These are phyloP conservation scores for Penicillium desertorum DNA, from an alignment of 495 filamentous ascomycete species.

Conservation along the genomic window DNA sequence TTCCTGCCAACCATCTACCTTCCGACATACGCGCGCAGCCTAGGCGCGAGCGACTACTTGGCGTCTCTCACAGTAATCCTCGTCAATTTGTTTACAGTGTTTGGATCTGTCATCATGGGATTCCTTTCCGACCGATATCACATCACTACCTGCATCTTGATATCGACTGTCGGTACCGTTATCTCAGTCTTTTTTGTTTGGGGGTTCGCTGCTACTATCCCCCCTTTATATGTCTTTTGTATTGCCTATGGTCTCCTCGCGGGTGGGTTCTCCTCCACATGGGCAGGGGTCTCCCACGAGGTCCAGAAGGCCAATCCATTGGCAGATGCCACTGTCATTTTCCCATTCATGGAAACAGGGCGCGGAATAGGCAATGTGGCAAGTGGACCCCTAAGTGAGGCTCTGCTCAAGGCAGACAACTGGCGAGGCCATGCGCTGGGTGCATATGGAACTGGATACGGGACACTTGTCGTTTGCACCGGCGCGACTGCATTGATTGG, in stretches of 20 bases:
- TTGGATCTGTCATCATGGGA: constrained; percentile 57
- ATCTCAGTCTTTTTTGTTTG: constrained; percentile 61
- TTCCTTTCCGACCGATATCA: constrained; percentile 55
- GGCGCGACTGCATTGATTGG: constrained; percentile 42
- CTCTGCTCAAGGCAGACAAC: constrained; percentile 21
- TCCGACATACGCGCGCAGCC: constrained; percentile 40
- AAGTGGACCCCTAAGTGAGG: constrained; percentile 53
- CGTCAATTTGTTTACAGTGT: constrained; percentile 50
- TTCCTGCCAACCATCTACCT: constrained; percentile 32
- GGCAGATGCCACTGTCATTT: constrained; percentile 53
- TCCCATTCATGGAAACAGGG: constrained; percentile 57
- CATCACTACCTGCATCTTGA: constrained; percentile 53
- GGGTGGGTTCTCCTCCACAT: constrained; percentile 54
- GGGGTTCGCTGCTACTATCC: constrained; percentile 45
- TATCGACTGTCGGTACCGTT: constrained; percentile 55
- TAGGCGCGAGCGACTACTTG: constrained; percentile 37
- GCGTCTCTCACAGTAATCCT: constrained; percentile 48
- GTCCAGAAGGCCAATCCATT: constrained; percentile 39
- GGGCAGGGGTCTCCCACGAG: constrained; percentile 56
- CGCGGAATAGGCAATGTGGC: constrained; percentile 62
- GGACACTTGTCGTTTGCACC: constrained; percentile 42
- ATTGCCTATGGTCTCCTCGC: constrained; percentile 63
- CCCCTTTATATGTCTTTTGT: constrained; percentile 47
- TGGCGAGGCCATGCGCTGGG: constrained; percentile 19
- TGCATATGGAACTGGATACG: constrained; percentile 43